These are phyloP conservation scores for Saitozyma sp. DNA, from an alignment of 768 basidiomycete genomes.

Conservation along the genomic window DNA sequence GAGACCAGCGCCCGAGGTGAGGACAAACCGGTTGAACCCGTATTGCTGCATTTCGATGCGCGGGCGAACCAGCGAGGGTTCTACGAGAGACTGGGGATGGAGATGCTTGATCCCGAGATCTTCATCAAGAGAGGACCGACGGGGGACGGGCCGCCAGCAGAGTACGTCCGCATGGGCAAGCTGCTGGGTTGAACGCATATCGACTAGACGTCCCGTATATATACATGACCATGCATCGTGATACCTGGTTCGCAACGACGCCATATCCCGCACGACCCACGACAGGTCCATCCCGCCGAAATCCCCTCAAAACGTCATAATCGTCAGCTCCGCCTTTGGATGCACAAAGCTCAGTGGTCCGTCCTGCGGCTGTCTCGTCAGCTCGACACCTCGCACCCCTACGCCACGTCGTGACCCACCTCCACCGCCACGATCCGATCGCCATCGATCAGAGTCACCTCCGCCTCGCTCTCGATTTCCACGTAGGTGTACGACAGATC, in stretches of 20 bases:
- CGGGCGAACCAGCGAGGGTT: constrained; percentile 25
- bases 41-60: constrained; percentile 31
- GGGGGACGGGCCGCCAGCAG: constrained; percentile 13
- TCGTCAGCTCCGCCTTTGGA: constrained; percentile 5
- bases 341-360: not conserved
- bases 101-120: constrained; percentile 13
- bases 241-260: not conserved
- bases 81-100: constrained; percentile 23
- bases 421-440: constrained; percentile 37
- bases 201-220: not conserved
- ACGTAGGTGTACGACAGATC: constrained; percentile 32
- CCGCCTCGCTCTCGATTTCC: constrained; percentile 12
- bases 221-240: not conserved
- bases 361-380: constrained; percentile 6
- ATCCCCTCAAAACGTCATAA: constrained; percentile 6
- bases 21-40: not conserved
- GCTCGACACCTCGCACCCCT: not conserved
- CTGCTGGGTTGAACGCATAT: constrained; percentile 6
- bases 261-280: too few relatives aligned
- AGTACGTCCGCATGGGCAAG: constrained; percentile 31
- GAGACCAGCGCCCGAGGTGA: not conserved
- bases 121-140: constrained; percentile 23
- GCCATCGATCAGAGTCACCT: constrained; percentile 35
- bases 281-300: not conserved
- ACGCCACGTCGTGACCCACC: constrained; percentile 33